Conservation (phyloP, 1,284 basidiomycete species). For the Cystobasidium sp. region DNA sequence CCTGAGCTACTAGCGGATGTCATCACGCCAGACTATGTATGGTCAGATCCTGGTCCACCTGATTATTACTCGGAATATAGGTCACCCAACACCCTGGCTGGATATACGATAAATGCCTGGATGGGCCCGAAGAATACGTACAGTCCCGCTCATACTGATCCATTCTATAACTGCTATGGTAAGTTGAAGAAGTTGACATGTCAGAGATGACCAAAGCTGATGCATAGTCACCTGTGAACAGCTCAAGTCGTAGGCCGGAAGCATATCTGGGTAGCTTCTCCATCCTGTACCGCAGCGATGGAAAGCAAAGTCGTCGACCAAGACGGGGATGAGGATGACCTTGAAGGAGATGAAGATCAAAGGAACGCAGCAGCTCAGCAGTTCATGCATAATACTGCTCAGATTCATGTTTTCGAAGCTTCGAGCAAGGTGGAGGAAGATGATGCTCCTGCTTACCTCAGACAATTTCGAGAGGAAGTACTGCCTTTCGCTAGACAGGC, state of each 20-base stretch:
- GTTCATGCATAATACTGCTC: slow-evolving; percentile 60
- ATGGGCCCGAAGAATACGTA: slow-evolving; percentile 75
- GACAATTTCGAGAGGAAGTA: slow-evolving; percentile 65
- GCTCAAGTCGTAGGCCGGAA: slow-evolving; percentile 87
- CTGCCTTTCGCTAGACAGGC: slow-evolving; percentile 69
- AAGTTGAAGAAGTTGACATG: slow-evolving; percentile 39
- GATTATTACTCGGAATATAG: slow-evolving; percentile 63
- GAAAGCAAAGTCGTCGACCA: slow-evolving; percentile 52
- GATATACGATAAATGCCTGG: slow-evolving; percentile 82
- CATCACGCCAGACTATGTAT: slow-evolving; percentile 82
- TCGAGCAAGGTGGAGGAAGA: neutral
- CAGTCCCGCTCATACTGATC: slow-evolving; percentile 94
- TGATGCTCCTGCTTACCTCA: neutral
- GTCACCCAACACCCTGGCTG: slow-evolving; percentile 71
- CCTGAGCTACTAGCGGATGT: slow-evolving; percentile 76
- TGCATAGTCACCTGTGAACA: slow-evolving; percentile 54
- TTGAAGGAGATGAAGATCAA: neutral
- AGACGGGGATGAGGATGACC: slow-evolving; percentile 56
- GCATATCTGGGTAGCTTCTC: slow-evolving; percentile 90
- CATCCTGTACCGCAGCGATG: slow-evolving; percentile 65
- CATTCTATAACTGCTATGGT: slow-evolving; percentile 91
- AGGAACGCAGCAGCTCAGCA: slow-evolving; percentile 67
- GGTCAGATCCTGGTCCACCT: slow-evolving; percentile 65
- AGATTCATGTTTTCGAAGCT: slow-evolving; percentile 55
- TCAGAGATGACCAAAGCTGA: neutral